Evolutionary conservation across 2,329 filamentous ascomycete genomes (phyloP).

Genomic region (Thelonectria blattea): DNA sequence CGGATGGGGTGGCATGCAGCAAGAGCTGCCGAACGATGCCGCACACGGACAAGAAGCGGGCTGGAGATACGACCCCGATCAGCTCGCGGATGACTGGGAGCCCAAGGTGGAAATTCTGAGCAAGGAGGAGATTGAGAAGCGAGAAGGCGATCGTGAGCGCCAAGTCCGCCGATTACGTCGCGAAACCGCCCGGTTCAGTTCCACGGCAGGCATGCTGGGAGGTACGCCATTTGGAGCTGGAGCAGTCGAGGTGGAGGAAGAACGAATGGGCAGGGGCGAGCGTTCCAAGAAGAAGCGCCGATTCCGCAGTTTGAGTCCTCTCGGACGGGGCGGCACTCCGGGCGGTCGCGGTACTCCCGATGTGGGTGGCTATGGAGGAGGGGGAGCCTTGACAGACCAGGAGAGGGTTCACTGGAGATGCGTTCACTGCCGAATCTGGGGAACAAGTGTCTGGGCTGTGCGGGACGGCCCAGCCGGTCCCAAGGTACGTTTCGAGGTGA

Average conservation of each 20-base stretch:
- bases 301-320: constrained; percentile 86
- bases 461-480: constrained; percentile 86
- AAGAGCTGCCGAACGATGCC: constrained; percentile 87
- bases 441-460: constrained; percentile 91
- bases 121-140: constrained; percentile 97
- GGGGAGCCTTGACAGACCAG: constrained; percentile 72
- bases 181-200: constrained; percentile 92
- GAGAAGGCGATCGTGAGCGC: constrained; percentile 91
- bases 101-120: constrained; percentile 81
- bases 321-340: constrained; percentile 67
- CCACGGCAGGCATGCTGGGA: constrained; percentile 79
- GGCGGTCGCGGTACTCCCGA: constrained; percentile 82
- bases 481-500: constrained; percentile 65
- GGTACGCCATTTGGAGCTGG: constrained; percentile 70
- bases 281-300: constrained; percentile 93
- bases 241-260: constrained; percentile 68
- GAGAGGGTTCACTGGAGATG: constrained; percentile 89
- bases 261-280: constrained; percentile 89
- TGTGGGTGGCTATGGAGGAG: constrained; percentile 73
- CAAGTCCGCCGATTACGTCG: constrained; percentile 85
- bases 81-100: constrained; percentile 83
- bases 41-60: constrained; percentile 83
- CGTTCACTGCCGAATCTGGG: constrained; percentile 85
- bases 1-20: constrained; percentile 64
- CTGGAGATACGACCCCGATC: constrained; percentile 94